Percentiles rank a stretch among this genome's conserved stretches.
phyloP scores from a whole-genome alignment of 1,139 yeast genomes.

The Pichia cactophila region DNA sequence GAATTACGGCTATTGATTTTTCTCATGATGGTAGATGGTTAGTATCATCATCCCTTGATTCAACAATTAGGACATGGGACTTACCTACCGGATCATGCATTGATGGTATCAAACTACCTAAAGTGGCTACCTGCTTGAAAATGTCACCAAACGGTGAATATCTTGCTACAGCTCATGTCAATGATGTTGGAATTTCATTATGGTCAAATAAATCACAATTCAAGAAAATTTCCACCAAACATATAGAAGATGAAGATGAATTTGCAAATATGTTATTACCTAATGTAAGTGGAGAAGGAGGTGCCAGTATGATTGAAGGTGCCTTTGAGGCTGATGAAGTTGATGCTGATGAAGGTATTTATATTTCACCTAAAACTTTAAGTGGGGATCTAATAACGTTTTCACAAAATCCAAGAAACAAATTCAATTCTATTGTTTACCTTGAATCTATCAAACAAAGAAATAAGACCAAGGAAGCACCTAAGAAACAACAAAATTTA shows the following conservation, averaged over 20 bases:
- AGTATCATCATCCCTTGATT: slow-evolving; percentile 74
- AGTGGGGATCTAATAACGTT: slow-evolving; percentile 59
- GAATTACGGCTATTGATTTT: slow-evolving; percentile 84
- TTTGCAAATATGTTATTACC: slow-evolving; percentile 60
- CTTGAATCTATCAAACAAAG: slow-evolving; percentile 79
- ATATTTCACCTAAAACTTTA: slow-evolving; percentile 60
- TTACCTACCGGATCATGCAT: slow-evolving; percentile 95
- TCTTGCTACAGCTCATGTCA: slow-evolving; percentile 88
- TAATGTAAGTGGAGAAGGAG: slow-evolving; percentile 79
- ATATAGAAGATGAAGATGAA: slow-evolving; percentile 66
- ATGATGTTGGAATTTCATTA: slow-evolving; percentile 80
- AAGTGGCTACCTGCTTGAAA: slow-evolving; percentile 71
- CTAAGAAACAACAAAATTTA: slow-evolving; percentile 75
- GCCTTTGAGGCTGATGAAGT: slow-evolving; percentile 41
- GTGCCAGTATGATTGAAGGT: slow-evolving; percentile 68
- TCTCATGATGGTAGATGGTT: slow-evolving; percentile 97
- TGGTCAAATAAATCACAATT: slow-evolving; percentile 94
- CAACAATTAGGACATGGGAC: slow-evolving; percentile 95
- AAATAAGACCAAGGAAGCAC: slow-evolving; percentile 84
- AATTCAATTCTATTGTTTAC: slow-evolving; percentile 70
- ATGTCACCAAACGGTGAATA: slow-evolving; percentile 87
- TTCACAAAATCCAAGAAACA: slow-evolving; percentile 67
- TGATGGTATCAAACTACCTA: slow-evolving; percentile 76
- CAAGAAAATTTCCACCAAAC: slow-evolving; percentile 60
- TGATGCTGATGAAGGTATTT: slow-evolving; percentile 29